Percentiles rank a stretch among this genome's conserved stretches.
Conservation (phyloP, 202 grass and related monocot genomes). For the Bolboschoenoplectus hybrid region DNA sequence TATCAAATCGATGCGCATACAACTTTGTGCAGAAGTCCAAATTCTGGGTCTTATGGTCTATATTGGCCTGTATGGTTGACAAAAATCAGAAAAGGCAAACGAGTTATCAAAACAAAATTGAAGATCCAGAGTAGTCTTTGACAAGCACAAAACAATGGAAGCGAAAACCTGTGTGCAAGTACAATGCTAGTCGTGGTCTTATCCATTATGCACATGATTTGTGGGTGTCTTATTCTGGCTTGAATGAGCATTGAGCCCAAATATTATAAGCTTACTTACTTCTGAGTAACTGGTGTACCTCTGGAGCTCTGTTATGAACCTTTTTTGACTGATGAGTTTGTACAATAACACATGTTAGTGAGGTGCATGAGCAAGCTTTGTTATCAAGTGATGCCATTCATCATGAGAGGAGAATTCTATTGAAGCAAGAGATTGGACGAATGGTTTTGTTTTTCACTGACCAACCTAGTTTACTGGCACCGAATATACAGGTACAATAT, state of each 20-base stretch:
- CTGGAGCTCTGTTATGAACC: not conserved
- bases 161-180: not conserved
- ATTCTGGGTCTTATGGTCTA: not conserved
- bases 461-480: slow-evolving; percentile 96
- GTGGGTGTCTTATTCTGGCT: not conserved
- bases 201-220: not conserved
- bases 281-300: not conserved
- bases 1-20: not conserved
- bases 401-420: slow-evolving; percentile 94
- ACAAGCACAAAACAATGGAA: not conserved
- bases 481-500: slow-evolving; percentile 85
- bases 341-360: slow-evolving; percentile 52
- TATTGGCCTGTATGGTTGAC: not conserved
- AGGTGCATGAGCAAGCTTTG: slow-evolving; percentile 94
- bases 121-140: not conserved
- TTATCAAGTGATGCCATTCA: slow-evolving; percentile 73
- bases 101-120: not conserved
- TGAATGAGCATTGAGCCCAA: slow-evolving; percentile 25
- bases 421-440: slow-evolving; percentile 95
- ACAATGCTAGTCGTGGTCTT: not conserved
- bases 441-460: slow-evolving; percentile 99
- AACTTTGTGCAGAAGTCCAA: not conserved
- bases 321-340: not conserved
- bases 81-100: not conserved
- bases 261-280: not conserved